Conservation (phyloP, 1,284 basidiomycete genomes). For the Xerocomus amazonicus region DNA sequence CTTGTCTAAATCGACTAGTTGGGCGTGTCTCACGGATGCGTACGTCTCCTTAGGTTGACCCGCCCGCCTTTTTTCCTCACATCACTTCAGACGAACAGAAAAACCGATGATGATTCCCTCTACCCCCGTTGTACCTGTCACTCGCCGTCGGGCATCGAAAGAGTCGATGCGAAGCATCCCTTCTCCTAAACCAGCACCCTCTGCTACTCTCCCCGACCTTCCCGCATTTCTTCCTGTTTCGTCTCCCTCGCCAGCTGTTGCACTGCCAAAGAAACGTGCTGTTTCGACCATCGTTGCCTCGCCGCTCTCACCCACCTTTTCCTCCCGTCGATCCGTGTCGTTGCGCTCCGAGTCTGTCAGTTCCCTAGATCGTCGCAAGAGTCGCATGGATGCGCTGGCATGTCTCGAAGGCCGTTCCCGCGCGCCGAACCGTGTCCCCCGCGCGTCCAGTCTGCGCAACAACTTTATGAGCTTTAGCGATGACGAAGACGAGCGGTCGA, state of each 20-base stretch:
- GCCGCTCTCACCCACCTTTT: no score
- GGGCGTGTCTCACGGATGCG: slow-evolving; percentile 17
- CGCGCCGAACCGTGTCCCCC: no score
- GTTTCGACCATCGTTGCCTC: no score
- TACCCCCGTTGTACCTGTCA: no score
- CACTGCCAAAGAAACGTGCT: no score
- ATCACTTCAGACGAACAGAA: slow-evolving; percentile 19
- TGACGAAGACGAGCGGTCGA: slow-evolving; percentile 49
- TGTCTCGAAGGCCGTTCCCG: slow-evolving; percentile 53
- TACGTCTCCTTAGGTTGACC: not conserved
- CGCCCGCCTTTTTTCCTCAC: no score
- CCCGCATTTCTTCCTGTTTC: no score
- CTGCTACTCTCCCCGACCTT: slow-evolving; percentile 37
- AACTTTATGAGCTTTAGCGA: slow-evolving; percentile 69
- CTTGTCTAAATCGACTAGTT: slow-evolving; percentile 28
- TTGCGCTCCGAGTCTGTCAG: slow-evolving; percentile 35
- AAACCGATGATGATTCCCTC: no score
- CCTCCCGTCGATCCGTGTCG: slow-evolving; percentile 6
- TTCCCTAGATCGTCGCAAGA: slow-evolving; percentile 31
- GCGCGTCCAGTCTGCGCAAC: slow-evolving; percentile 26
- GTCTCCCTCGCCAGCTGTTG: no score
- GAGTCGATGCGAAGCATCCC: slow-evolving; percentile 52
- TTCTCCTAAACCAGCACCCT: slow-evolving; percentile 59
- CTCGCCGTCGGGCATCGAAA: slow-evolving; percentile 37
- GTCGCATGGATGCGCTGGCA: slow-evolving; percentile 54